Evolutionary conservation across 768 basidiomycete species (phyloP), one percentile per base, ranked within the genome.

Genomic region (Crassisporium funariophilum): DNA sequence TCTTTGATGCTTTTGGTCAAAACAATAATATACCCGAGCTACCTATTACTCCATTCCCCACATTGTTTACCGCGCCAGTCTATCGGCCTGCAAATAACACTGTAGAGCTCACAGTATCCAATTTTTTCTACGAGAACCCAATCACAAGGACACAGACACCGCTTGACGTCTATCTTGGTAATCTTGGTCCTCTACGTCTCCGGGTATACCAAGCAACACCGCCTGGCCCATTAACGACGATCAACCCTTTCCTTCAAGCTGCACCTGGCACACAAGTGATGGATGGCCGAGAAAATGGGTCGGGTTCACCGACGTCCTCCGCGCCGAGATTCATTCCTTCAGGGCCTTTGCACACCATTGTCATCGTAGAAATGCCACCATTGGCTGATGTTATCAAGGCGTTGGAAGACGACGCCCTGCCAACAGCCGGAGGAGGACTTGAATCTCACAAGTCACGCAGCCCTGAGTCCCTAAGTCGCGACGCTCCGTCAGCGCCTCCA

Each of bases 11-110:
- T 4, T 86, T 89, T 63, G 87, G 87, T 11, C 82, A 88, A 56
- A 90, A 84, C 60, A 85, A 77, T 59, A 81, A 73, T 41, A 83
- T 89, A 59, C 88, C 91, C 39, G 82, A 84, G 49, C 72, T 82
- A 58, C 84, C 90, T 17, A 88, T 97, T 54, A 93, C 93, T 0
- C 92, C 94, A 1, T 90, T 94, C 67, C 94, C 94, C 0, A 90
- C 88, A 4, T 68, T 95, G 12, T 88, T 92, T 62, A 86, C 85
- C 7, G 75, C 87, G 5, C 94, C 93, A 2, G 72, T 75, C 35
- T 91, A 90, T 63, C 81, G 84, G 25, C 82, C 82, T 17, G 68
- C 77, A 31, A 79, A 78, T 50, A 86, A 93, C 65, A 82, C 83
- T 0, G 74, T 97, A 49, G 89, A 94, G 58, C 66, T 97, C 50